Percentiles rank a stretch among this genome's conserved stretches.
phyloP scores from a whole-genome alignment of 305 asterid genomes.

The Coffea humblotiana region DNA sequence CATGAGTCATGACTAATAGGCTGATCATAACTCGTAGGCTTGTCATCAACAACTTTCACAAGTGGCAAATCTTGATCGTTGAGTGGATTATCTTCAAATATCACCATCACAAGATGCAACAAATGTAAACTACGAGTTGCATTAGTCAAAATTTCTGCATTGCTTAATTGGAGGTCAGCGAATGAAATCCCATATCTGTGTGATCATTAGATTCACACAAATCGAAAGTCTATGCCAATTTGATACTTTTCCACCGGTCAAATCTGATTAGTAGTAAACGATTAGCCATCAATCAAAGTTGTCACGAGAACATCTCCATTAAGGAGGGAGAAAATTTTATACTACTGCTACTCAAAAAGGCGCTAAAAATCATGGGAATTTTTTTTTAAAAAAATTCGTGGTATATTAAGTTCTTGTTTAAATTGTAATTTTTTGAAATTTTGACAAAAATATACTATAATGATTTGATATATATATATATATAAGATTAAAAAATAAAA shows the following conservation, averaged over 20 bases:
- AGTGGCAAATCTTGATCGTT: constrained; percentile 28
- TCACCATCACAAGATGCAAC: constrained; percentile 15
- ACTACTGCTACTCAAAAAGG: no score
- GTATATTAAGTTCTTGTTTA: no score
- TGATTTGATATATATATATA: no score
- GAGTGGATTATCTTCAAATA: constrained; percentile 28
- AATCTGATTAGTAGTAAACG: background rate
- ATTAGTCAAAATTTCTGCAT: constrained; percentile 13
- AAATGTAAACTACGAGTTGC: constrained; percentile 8
- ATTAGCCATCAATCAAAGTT: background rate
- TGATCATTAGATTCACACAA: constrained; percentile 13
- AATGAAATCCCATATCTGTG: constrained; percentile 4
- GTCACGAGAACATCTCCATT: background rate
- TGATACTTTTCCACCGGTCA: constrained; percentile 1
- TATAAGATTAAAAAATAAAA: no score
- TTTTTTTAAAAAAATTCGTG: no score
- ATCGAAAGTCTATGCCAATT: background rate
- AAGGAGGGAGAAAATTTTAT: no score
- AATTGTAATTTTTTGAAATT: no score
- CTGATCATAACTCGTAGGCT: constrained; percentile 19
- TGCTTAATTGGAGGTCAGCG: constrained; percentile 12
- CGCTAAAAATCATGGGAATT: no score
- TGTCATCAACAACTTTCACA: constrained; percentile 8
- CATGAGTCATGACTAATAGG: constrained; percentile 12
- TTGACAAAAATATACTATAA: no score